Evolutionary conservation across 176 grass and related monocot genomes (phyloP).

Genomic region (Pharus latifolius): DNA sequence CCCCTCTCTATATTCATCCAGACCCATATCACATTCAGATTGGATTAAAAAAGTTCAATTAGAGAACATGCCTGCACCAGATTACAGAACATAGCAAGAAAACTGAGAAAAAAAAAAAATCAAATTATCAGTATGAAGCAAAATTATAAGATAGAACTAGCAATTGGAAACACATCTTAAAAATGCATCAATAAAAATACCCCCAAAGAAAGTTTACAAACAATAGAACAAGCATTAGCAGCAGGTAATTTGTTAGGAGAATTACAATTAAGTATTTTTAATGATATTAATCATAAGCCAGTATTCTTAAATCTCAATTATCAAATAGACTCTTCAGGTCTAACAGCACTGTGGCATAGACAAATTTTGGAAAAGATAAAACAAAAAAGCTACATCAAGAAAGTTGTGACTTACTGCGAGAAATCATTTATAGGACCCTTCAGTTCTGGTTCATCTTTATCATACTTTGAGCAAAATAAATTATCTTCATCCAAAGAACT

Average conservation of each 20-base stretch:
- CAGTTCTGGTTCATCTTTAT: slow-evolving; percentile 77
- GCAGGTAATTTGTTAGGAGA: too few species aligned
- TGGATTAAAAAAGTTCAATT: slow-evolving; percentile 22
- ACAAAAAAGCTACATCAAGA: neutral
- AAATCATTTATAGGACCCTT: slow-evolving; percentile 76
- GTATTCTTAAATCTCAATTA: too few species aligned
- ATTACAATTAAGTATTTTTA: too few species aligned
- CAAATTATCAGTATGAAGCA: neutral
- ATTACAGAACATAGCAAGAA: neutral
- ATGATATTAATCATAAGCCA: too few species aligned
- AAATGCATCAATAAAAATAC: too few species aligned
- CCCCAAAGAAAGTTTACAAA: too few species aligned
- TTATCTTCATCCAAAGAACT: slow-evolving; percentile 68
- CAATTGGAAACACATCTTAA: too few species aligned
- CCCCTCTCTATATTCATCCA: too few species aligned
- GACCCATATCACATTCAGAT: slow-evolving; percentile 2
- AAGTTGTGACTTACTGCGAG: slow-evolving; percentile 58
- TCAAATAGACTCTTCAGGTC: neutral
- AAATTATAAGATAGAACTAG: too few species aligned
- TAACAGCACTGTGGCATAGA: too few species aligned
- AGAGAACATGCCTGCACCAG: neutral
- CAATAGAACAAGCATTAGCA: too few species aligned
- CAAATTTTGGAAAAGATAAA: too few species aligned
- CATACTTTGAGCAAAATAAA: slow-evolving; percentile 75
- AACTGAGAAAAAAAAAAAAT: neutral